Evolutionary conservation across 768 basidiomycete species (phyloP).

Genomic region (Agaricus blazei): DNA sequence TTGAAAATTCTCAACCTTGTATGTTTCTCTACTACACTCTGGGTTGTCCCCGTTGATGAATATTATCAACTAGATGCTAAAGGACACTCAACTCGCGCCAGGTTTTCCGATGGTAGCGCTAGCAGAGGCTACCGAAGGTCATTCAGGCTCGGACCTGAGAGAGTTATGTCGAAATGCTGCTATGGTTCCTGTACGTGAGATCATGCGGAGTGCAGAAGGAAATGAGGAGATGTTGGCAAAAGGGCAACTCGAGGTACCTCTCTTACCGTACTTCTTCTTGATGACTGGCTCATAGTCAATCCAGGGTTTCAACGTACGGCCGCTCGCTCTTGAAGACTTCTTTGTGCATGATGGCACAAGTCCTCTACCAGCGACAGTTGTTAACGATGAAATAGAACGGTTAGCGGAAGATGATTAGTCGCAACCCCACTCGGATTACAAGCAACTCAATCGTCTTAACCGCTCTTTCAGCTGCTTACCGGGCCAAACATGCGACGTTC

Average conservation of each 20-base stretch:
- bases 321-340: constrained; percentile 70
- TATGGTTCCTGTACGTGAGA: constrained; percentile 88
- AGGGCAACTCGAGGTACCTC: constrained; percentile 43
- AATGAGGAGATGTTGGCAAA: constrained; percentile 39
- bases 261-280: neutral
- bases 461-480: neutral
- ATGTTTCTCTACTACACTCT: constrained; percentile 15
- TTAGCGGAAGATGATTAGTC: constrained; percentile 2
- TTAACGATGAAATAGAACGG: constrained; percentile 1
- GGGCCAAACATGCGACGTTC: neutral
- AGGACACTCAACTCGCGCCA: constrained; percentile 63
- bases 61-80: constrained; percentile 69
- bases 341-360: constrained; percentile 35
- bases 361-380: constrained; percentile 24
- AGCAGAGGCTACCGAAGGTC: constrained; percentile 64
- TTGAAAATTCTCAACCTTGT: constrained; percentile 81
- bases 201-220: constrained; percentile 49
- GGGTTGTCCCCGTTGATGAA: neutral
- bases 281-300: neutral
- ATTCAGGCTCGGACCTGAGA: constrained; percentile 87
- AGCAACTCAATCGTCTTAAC: neutral
- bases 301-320: constrained; percentile 76
- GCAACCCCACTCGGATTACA: neutral
- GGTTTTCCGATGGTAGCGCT: constrained; percentile 58
- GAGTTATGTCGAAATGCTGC: constrained; percentile 93